These are phyloP conservation scores for Puccinia sorghi DNA, from an alignment of 1,284 basidiomycete genomes.

Conservation along the genomic window DNA sequence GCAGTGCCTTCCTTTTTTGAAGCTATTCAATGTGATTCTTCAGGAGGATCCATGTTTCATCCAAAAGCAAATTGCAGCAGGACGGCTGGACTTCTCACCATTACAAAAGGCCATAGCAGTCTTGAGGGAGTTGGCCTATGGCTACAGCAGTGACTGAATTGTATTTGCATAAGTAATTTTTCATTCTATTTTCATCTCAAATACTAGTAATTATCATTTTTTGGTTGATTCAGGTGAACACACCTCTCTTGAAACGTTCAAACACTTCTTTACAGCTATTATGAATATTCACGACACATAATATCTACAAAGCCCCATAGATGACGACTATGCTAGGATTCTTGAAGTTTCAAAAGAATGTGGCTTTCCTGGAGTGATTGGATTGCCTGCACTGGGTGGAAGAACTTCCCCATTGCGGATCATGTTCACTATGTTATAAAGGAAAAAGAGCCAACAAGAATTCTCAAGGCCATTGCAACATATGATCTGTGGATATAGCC, in stretches of 20 bases:
- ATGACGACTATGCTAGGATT: neutral
- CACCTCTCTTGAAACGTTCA: neutral
- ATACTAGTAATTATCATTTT: neutral
- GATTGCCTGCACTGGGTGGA: constrained; percentile 37
- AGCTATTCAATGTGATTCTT: neutral
- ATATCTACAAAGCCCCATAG: neutral
- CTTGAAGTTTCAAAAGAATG: neutral
- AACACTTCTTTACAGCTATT: neutral
- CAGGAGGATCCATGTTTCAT: no score
- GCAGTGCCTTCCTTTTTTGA: neutral
- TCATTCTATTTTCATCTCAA: neutral
- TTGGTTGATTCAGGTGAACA: neutral
- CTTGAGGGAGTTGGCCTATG: neutral
- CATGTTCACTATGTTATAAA: neutral
- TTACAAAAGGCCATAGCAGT: no score
- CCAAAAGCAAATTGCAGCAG: no score
- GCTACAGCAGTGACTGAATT: neutral
- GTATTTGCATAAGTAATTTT: no score
- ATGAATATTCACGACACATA: neutral
- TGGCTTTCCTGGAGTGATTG: constrained; percentile 23
- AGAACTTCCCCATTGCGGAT: constrained; percentile 8
- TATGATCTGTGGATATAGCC: constrained; percentile 3
- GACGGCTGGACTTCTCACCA: no score
- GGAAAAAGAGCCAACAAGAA: constrained; percentile 18
- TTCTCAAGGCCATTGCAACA: neutral